Evolutionary conservation across 305 asterid species (phyloP), one percentile per base, ranked within the genome.

Genomic region (Solanum hybrid): DNA sequence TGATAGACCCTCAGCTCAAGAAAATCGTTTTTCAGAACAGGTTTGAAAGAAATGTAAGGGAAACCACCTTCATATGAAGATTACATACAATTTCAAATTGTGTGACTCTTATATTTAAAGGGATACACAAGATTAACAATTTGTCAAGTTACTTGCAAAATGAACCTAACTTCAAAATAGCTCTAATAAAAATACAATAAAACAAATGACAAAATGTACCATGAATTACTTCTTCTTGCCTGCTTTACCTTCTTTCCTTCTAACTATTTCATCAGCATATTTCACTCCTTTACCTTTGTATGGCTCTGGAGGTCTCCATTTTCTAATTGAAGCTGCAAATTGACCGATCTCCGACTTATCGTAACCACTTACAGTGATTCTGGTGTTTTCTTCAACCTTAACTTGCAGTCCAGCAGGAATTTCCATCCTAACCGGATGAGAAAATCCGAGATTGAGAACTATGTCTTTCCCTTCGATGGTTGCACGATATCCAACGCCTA

Each of bases 271-370:
- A 91, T 97, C 98, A 2, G 99, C 98, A 90, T 96, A 97, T 89
- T 94, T 96, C 91, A 96, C 98, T 22, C 99, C 99, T 88, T 97
- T 97, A 89, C 99, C 99, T 86, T 97, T 97, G 92, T 97, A 97
- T 6, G 99, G 99, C 95, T 97, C 99, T 6, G 99, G 99, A 40
- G 99, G 99, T 89, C 99, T 96, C 99, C 99, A 97, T 88, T 96
- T 97, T 92, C 99, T 93, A 32, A 97, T 94, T 4, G 98, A 92
- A 86, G 99, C 99, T 29, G 99, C 99, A 91, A 97, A 96, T 90
- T 96, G 99, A 27, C 99, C 99, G 5, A 97, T 93, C 4, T 89
- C 95, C 31, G 98, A 95, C 90, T 97, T 97, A 73, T 97, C 96
- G 24, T 92, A 96, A 66, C 99, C 99, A 34, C 97, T 95, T 88